A percentile compares a stretch with the other conserved stretches of the same genome.
phyloP scores from a whole-genome alignment of 805 yeast species.

The Saturnispora sanitii region DNA sequence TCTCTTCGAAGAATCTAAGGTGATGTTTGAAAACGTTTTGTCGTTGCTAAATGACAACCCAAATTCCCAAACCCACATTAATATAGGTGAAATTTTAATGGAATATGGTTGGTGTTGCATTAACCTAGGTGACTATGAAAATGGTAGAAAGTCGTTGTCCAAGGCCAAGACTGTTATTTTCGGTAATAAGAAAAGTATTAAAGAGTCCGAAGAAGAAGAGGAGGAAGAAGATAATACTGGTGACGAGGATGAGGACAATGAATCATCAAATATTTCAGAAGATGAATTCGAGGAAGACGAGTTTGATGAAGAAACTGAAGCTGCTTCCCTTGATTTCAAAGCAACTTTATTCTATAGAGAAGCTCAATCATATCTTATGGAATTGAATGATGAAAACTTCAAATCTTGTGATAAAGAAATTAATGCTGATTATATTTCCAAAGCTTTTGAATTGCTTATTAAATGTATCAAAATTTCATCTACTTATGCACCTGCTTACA shows the following conservation, averaged over 20 bases:
- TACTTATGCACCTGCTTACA: conserved; percentile 67
- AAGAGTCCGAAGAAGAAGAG: neutral
- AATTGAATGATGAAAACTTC: conserved; percentile 15
- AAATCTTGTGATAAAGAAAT: conserved; percentile 13
- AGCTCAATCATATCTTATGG: conserved; percentile 51
- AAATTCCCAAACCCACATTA: too few relatives aligned
- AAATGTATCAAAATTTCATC: conserved; percentile 54
- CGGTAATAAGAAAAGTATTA: conserved; percentile 25
- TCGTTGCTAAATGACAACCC: conserved; percentile 34
- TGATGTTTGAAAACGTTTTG: conserved; percentile 30
- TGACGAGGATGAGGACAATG: conserved; percentile 1
- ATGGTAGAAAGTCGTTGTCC: conserved; percentile 45
- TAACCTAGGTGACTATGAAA: conserved; percentile 36
- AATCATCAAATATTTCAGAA: neutral
- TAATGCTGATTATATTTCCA: conserved; percentile 24
- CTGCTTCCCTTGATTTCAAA: conserved; percentile 42
- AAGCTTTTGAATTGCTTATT: conserved; percentile 50
- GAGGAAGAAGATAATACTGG: neutral
- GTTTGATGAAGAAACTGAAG: conserved; percentile 2
- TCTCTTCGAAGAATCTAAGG: conserved; percentile 44
- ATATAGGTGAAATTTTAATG: conserved; percentile 6
- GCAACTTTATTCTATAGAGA: conserved; percentile 64
- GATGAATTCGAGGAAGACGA: neutral
- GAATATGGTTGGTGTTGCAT: conserved; percentile 77
- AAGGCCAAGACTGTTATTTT: conserved; percentile 31